Evolutionary conservation across 2,329 filamentous ascomycete species (phyloP).

Genomic region (Rhexocercosporidium sp.): DNA sequence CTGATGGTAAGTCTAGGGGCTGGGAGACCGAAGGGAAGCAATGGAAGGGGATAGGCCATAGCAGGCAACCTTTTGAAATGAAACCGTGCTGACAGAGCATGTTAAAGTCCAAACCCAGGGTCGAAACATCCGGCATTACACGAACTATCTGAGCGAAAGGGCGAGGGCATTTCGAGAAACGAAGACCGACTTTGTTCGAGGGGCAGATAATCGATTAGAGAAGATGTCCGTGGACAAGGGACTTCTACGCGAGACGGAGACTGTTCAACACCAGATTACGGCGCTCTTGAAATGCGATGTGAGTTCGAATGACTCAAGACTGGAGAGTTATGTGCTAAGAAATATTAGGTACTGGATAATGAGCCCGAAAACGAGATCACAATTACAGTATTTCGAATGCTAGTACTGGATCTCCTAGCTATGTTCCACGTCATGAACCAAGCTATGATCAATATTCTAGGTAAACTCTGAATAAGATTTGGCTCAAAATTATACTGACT

Average conservation of each 20-base stretch:
- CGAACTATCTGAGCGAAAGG: conserved; percentile 83
- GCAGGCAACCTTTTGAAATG: conserved; percentile 27
- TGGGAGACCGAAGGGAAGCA: background rate
- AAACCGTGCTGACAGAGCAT: conserved; percentile 46
- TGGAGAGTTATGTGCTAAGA: conserved; percentile 29
- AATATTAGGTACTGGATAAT: conserved; percentile 74
- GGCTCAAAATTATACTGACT: background rate
- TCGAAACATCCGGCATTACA: conserved; percentile 90
- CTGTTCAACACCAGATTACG: conserved; percentile 85
- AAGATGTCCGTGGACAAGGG: conserved; percentile 90
- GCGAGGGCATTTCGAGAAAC: conserved; percentile 83
- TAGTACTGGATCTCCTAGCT: conserved; percentile 87
- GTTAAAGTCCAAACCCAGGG: conserved; percentile 86
- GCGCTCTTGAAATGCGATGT: conserved; percentile 90
- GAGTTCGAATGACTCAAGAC: conserved; percentile 46
- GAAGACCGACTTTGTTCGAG: conserved; percentile 87
- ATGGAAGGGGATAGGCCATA: conserved; percentile 25
- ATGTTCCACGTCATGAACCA: conserved; percentile 97
- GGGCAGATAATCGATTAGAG: conserved; percentile 82
- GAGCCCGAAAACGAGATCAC: conserved; percentile 98
- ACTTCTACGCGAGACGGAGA: conserved; percentile 87
- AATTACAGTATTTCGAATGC: conserved; percentile 86
- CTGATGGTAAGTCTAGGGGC: conserved; percentile 73
- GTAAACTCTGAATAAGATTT: conserved; percentile 55
- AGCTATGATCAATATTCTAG: conserved; percentile 94